Evolutionary conservation across 2,329 filamentous ascomycete genomes (phyloP), one percentile per base, ranked within the genome.

Genomic region (Pseudocercospora cruenta): DNA sequence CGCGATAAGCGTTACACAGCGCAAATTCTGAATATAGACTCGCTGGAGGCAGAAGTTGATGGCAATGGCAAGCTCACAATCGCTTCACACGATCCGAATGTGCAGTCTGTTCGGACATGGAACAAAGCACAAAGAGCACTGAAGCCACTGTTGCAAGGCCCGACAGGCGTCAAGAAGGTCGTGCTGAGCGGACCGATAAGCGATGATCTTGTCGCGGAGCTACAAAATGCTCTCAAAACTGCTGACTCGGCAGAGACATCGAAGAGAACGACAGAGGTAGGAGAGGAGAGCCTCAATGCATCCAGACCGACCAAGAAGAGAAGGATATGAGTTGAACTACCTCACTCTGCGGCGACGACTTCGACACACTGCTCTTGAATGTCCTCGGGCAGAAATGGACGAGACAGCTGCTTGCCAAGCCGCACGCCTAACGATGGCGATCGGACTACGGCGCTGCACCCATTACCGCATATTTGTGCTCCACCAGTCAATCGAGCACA

Each of bases 131-230:
- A 60, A 39, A 19, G 33, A 36, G 64, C 31, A 21, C n/a, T 66
- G 22, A 58, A 16, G 19, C 60, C 60, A 21, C n/a, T 63, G 7
- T 19, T 62, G 26, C 28, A 26, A 14, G 63, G 58, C 6, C 51
- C 63, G 7, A 62, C 22, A 21, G n/a, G 36, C 9, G 63, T 62
- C 10, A 66, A 66, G 26, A 39, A 63, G 22, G 24, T 66, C 4
- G 28, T 36, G 19, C n/a, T 63, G 8, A 66, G 51, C 12, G 64
- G 64, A 19, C 31, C 31, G 2, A 24, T 66, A 14, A 60, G 60
- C 47, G 60, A 60, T 19, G 60, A 63, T 24, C 45, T 63, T 28
- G 60, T 45, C 6, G 21, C 16, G 16, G 28, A 58, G 16, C 51
- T 63, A 1, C 28, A 47, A 31, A 26, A 24, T 14, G 22, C 60